These are phyloP conservation scores for Hemisphaericaspora nanyangensis DNA, from an alignment of 805 yeast species.

Conservation along the genomic window DNA sequence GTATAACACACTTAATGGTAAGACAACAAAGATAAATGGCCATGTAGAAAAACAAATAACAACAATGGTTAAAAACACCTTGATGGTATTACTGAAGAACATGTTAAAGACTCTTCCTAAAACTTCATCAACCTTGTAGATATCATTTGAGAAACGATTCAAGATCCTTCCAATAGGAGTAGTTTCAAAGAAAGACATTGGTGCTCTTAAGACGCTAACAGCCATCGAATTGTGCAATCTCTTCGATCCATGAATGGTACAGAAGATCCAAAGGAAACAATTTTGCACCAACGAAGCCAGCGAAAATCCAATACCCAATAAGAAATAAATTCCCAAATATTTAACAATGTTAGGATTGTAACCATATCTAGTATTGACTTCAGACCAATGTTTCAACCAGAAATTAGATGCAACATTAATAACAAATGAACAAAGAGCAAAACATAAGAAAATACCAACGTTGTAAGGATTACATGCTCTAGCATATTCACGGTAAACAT, in stretches of 20 bases:
- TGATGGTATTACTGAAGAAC: constrained; percentile 59
- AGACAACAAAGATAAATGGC: constrained; percentile 67
- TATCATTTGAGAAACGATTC: constrained; percentile 88
- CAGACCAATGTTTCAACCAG: constrained; percentile 98
- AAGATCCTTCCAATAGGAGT: constrained; percentile 92
- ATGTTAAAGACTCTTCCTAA: constrained; percentile 66
- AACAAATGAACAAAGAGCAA: constrained; percentile 56
- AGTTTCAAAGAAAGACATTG: constrained; percentile 94
- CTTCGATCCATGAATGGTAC: constrained; percentile 80
- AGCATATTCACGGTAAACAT: constrained; percentile 77
- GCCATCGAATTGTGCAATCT: constrained; percentile 76
- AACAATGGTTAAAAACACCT: constrained; percentile 67
- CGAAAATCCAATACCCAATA: constrained; percentile 69
- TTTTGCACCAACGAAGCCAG: constrained; percentile 60
- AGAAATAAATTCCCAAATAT: constrained; percentile 73
- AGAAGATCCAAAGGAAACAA: constrained; percentile 69
- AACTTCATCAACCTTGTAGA: constrained; percentile 81
- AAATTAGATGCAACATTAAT: constrained; percentile 68
- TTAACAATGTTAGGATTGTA: constrained; percentile 66
- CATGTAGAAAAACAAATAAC: constrained; percentile 89
- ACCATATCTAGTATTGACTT: constrained; percentile 67
- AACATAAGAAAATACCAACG: constrained; percentile 54
- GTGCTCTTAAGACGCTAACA: constrained; percentile 68
- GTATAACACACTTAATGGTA: constrained; percentile 67
- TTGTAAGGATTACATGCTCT: constrained; percentile 75